Conservation (phyloP, 371 early-diverging fungal species). For the Mortierella sp. region DNA sequence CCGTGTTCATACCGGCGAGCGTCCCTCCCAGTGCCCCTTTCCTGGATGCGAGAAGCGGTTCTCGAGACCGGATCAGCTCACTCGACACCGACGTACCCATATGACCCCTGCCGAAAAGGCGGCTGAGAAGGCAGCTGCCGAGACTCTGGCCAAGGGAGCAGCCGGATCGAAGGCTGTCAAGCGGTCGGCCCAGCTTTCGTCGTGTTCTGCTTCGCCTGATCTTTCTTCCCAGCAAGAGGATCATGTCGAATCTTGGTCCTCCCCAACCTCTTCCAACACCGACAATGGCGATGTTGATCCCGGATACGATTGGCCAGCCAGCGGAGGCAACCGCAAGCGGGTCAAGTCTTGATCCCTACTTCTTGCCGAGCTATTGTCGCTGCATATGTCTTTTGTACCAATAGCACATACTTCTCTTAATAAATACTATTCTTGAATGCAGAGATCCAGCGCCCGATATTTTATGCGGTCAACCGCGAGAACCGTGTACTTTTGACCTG, state of each 20-base stretch:
- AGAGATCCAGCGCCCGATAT: no score
- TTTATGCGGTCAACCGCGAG: no score
- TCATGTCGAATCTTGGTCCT: constrained; percentile 12
- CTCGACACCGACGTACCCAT: constrained; percentile 66
- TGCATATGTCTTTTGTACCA: not conserved
- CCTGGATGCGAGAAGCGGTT: constrained; percentile 77
- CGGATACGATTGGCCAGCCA: constrained; percentile 12
- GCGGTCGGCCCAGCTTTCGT: constrained; percentile 17
- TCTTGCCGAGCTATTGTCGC: not conserved
- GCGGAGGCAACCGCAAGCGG: constrained; percentile 14
- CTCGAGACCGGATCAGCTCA: constrained; percentile 78
- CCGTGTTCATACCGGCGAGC: constrained; percentile 79
- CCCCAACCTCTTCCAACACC: constrained; percentile 9
- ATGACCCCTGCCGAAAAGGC: constrained; percentile 52
- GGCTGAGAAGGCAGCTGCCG: constrained; percentile 33
- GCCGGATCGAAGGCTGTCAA: constrained; percentile 18
- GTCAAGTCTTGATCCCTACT: not conserved
- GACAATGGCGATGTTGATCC: constrained; percentile 11
- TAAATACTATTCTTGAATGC: no score
- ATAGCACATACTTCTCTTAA: not conserved
- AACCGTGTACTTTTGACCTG: no score
- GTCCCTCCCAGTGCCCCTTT: constrained; percentile 72
- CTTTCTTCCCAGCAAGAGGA: not conserved
- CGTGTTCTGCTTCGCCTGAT: constrained; percentile 22
- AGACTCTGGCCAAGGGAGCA: constrained; percentile 13